Evolutionary conservation across 805 yeast species (phyloP).

Genomic region (Wickerhamomyces queroliae): DNA sequence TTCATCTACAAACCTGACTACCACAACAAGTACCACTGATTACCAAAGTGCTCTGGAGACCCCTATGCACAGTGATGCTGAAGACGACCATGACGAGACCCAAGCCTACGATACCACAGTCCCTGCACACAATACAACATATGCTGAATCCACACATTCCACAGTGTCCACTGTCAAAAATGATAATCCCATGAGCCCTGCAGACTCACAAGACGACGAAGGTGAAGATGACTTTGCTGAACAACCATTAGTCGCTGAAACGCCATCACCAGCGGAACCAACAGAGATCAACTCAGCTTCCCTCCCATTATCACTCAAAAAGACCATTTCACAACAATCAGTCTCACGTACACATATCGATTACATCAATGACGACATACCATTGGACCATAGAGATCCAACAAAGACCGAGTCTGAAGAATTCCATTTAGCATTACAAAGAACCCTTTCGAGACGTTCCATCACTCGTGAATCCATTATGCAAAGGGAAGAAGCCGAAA

Average conservation of each 20-base stretch:
- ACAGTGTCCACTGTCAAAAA: too few relatives aligned
- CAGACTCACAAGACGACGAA: too few relatives aligned
- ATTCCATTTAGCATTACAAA: constrained; percentile 17
- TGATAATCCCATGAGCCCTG: too few relatives aligned
- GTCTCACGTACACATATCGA: too few relatives aligned
- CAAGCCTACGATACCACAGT: not conserved
- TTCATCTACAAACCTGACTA: not conserved
- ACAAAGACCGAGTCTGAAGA: constrained; percentile 11
- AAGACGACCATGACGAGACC: not conserved
- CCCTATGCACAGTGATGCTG: constrained; percentile 4
- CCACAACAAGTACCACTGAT: constrained; percentile 13
- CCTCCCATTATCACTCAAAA: too few relatives aligned
- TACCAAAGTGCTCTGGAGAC: constrained; percentile 20
- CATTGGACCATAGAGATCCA: constrained; percentile 2
- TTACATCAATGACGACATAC: too few relatives aligned
- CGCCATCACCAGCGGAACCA: too few relatives aligned
- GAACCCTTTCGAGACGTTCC: constrained; percentile 21
- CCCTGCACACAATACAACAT: not conserved
- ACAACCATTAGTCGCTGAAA: too few relatives aligned
- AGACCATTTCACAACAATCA: constrained; percentile 10
- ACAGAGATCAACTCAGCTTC: too few relatives aligned
- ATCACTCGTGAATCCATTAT: constrained; percentile 5
- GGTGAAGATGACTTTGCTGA: too few relatives aligned
- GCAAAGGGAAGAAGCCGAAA: constrained; percentile 2
- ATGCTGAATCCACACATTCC: too few relatives aligned